phyloP scores from a whole-genome alignment of 345 rosid species.

The Aquilaria malaccensis region DNA sequence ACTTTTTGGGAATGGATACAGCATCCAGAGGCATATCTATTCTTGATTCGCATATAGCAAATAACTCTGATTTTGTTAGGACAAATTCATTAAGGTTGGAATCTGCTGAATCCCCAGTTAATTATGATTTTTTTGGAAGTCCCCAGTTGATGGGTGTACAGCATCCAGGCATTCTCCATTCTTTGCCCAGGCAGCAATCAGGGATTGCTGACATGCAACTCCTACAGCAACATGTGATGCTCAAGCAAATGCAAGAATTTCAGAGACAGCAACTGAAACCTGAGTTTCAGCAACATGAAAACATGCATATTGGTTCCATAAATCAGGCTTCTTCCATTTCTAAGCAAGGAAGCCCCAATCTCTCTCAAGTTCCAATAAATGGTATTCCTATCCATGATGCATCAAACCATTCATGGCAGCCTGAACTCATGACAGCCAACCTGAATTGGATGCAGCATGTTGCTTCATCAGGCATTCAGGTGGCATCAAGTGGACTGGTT shows the following conservation, averaged over 20 bases:
- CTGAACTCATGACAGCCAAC: conserved; percentile 45
- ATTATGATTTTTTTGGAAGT: conserved; percentile 59
- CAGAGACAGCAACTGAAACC: conserved; percentile 60
- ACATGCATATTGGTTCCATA: conserved; percentile 40
- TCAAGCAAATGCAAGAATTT: conserved; percentile 67
- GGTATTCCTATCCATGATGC: conserved; percentile 58
- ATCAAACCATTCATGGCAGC: conserved; percentile 53
- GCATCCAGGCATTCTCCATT: conserved; percentile 51
- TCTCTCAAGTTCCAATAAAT: conserved; percentile 41
- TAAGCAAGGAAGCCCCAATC: conserved; percentile 36
- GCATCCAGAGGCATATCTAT: conserved; percentile 45
- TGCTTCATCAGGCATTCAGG: conserved; percentile 42
- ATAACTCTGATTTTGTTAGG: conserved; percentile 40
- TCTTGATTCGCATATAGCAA: conserved; percentile 37
- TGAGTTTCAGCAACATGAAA: conserved; percentile 46
- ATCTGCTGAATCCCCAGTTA: conserved; percentile 56
- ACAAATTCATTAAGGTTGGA: conserved; percentile 38
- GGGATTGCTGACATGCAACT: conserved; percentile 71
- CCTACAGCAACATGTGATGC: conserved; percentile 63
- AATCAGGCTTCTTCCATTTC: conserved; percentile 40
- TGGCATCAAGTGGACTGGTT: conserved; percentile 48
- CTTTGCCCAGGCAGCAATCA: conserved; percentile 64
- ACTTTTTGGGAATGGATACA: conserved; percentile 54
- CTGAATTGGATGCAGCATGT: conserved; percentile 47
- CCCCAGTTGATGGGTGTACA: conserved; percentile 61